Percentiles rank a stretch among this genome's conserved stretches.
Conservation (phyloP, 2,329 filamentous ascomycete genomes). For the Talaromyces pinophilus region DNA sequence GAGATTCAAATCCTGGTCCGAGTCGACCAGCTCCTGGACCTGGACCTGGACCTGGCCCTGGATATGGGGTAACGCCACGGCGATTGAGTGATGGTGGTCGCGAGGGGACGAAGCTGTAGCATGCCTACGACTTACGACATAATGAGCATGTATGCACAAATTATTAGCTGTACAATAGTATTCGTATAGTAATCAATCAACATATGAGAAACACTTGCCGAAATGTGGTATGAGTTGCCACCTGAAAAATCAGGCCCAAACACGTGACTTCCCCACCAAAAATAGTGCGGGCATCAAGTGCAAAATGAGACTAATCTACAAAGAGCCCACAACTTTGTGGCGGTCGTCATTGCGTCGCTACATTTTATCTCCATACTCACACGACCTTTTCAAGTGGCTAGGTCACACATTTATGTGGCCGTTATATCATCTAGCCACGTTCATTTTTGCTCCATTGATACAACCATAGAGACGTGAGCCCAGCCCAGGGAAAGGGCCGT, state of each 20-base stretch:
- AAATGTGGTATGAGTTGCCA: neutral
- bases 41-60: constrained; percentile 30
- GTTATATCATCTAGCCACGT: neutral
- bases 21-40: constrained; percentile 27
- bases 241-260: neutral
- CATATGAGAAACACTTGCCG: neutral
- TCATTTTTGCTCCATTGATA: neutral
- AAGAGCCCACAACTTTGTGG: constrained; percentile 15
- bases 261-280: constrained; percentile 18
- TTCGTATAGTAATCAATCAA: neutral
- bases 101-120: constrained; percentile 43
- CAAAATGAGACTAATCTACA: constrained; percentile 17
- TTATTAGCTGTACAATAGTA: neutral
- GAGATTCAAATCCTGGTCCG: constrained; percentile 23
- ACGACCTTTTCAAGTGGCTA: neutral
- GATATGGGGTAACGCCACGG: constrained; percentile 29
- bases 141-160: neutral
- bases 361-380: neutral
- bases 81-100: constrained; percentile 44
- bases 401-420: neutral
- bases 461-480: neutral
- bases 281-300: constrained; percentile 13
- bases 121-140: constrained; percentile 6
- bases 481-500: constrained; percentile 22
- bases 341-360: neutral